These are phyloP conservation scores for Metschnikowia santaceciliae DNA, from an alignment of 805 yeast species.

Conservation along the genomic window DNA sequence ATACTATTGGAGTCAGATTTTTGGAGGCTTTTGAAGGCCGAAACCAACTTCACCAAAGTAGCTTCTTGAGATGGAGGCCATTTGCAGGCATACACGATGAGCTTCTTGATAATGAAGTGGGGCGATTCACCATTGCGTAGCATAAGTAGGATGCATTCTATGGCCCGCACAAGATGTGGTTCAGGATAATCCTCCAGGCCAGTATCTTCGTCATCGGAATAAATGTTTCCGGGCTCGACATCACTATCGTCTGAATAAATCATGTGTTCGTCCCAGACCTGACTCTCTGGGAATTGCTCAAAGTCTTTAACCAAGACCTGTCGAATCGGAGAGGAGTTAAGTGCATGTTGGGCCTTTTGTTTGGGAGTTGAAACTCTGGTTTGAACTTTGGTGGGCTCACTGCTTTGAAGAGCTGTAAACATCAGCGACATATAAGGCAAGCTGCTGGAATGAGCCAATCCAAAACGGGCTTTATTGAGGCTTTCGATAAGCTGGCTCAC, in stretches of 20 bases:
- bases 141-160: conserved; percentile 10
- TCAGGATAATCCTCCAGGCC: background rate
- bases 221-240: conserved; percentile 14
- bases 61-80: conserved; percentile 6
- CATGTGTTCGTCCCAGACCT: conserved; percentile 24
- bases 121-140: conserved; percentile 29
- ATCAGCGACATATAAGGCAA: background rate
- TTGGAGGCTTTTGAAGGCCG: conserved; percentile 19
- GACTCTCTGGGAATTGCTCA: background rate
- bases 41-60: conserved; percentile 17
- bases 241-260: conserved; percentile 27
- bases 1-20: conserved; percentile 16
- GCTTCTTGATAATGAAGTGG: conserved; percentile 21
- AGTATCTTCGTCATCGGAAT: conserved; percentile 7
- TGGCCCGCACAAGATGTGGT: background rate
- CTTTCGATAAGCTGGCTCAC: background rate
- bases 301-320: background rate
- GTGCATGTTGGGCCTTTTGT: background rate
- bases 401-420: background rate
- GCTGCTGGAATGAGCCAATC: background rate
- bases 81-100: conserved; percentile 21
- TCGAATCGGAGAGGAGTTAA: background rate
- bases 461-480: background rate
- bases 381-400: background rate
- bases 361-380: background rate